These are phyloP conservation scores for Omphalea diandra DNA, from an alignment of 441 rosid genomes.

Conservation along the genomic window DNA sequence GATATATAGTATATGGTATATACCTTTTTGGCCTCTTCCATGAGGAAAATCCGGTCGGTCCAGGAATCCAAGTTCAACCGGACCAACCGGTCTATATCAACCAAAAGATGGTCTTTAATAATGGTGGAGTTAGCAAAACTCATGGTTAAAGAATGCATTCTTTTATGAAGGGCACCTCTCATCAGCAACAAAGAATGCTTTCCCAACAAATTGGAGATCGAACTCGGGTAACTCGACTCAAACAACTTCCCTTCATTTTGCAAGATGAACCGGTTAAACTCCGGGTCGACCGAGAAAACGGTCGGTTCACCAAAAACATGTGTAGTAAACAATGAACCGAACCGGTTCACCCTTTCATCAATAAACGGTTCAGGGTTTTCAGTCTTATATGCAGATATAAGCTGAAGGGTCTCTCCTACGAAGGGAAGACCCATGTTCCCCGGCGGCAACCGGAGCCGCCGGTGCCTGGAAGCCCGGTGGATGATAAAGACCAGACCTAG, in stretches of 20 bases:
- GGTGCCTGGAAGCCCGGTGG: constrained; percentile 38
- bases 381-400: constrained; percentile 90
- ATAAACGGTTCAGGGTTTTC: constrained; percentile 97
- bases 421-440: constrained; percentile 81
- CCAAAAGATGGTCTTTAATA: constrained; percentile 71
- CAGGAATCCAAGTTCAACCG: constrained; percentile 81
- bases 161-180: constrained; percentile 83
- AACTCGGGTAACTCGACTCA: constrained; percentile 84
- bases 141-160: constrained; percentile 94
- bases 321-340: constrained; percentile 78
- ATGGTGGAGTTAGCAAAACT: constrained; percentile 82
- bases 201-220: constrained; percentile 89
- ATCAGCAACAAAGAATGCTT: constrained; percentile 80
- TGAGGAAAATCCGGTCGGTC: constrained; percentile 85
- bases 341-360: constrained; percentile 71
- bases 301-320: constrained; percentile 95
- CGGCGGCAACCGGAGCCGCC: constrained; percentile 69
- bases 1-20: too few relatives aligned
- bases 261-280: constrained; percentile 79
- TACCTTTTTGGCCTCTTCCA: constrained; percentile 99
- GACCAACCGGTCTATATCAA: constrained; percentile 86
- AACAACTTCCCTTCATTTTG: constrained; percentile 98
- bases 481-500: constrained; percentile 30
- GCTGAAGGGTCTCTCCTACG: constrained; percentile 80
- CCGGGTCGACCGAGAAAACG: constrained; percentile 93